Base-by-base conservation (phyloP, 2,329 filamentous ascomycete species). In the Bimuria novae-zelandiae region DNA sequence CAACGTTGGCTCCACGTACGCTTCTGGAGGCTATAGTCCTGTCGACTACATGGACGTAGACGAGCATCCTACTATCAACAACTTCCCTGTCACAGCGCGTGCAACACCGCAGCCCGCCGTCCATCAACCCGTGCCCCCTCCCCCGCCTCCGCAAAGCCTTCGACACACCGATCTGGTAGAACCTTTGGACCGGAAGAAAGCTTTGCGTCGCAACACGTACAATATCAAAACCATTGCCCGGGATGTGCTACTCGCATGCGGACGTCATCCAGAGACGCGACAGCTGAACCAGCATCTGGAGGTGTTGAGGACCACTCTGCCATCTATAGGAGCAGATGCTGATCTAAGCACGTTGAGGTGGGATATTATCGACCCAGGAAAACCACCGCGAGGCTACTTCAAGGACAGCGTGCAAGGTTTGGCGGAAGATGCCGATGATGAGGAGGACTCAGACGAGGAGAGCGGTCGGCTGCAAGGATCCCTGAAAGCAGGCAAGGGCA, bases 171-270 rank as follows among this genome's bases (percentile, higher is more conserved):
- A 43, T 6, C 64, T 81, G 30, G 77, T 80, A 3, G 74, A 80
- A 56, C 73, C 75, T 0, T 63, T 86, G 14, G 75, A 78, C 56
- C 73, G 71, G 43, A 76, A 76, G 46, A 76, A 78, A 32, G 79
- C 79, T 7, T 68, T 77, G 4, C 72, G 76, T 22, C 81, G 80
- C 54, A 76, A 76, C 5, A 76, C 71, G 14, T 89, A 89, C 63
- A 79, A 88, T 62, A 78, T 81, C 1, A 77, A 79, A 39, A 88
- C 84, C 0, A 85, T 89, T 54, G 85, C 85, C 4, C 75, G 84
- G 45, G 84, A 88, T 64, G 78, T 89, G 6, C 73, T 89, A 10
- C 79, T 88, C 44, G 82, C 84, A 14, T 78, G 83, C 11, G 84
- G 84, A 14, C 80, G 81, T 52, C 85, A 88, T 65, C 85, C 85